A percentile compares a stretch with the other conserved stretches of the same genome.
These are phyloP conservation scores for Isoetes taiwanensis DNA, from an alignment of 75 land plant genomes.

Conservation along the genomic window DNA sequence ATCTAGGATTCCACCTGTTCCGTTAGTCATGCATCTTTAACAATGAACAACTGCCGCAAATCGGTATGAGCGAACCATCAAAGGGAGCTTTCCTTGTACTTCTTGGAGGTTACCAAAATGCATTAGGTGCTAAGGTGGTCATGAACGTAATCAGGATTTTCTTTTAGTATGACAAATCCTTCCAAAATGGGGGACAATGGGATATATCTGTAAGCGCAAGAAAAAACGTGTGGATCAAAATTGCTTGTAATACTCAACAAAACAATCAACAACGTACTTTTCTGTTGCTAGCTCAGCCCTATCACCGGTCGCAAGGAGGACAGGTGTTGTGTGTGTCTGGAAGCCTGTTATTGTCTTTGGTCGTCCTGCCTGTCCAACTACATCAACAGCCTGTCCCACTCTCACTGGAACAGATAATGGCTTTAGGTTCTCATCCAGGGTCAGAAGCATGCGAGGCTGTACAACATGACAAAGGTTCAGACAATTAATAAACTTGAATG, in stretches of 20 bases:
- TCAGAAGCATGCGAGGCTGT: slow-evolving; percentile 93
- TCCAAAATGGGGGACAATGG: slow-evolving; percentile 78
- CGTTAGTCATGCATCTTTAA: too few relatives aligned
- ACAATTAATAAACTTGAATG: background rate
- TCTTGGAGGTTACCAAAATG: too few relatives aligned
- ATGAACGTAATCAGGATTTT: slow-evolving; percentile 77
- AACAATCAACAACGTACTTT: slow-evolving; percentile 37
- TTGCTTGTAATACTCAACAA: background rate
- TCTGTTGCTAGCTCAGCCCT: slow-evolving; percentile 96
- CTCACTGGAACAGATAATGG: slow-evolving; percentile 84
- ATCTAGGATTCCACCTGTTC: too few relatives aligned
- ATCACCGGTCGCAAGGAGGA: slow-evolving; percentile 90
- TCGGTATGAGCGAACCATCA: too few relatives aligned
- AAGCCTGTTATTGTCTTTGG: slow-evolving; percentile 99
- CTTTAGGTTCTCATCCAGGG: slow-evolving; percentile 84
- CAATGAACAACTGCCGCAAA: too few relatives aligned
- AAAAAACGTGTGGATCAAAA: background rate
- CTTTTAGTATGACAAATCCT: slow-evolving; percentile 81
- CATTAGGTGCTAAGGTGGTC: slow-evolving; percentile 31
- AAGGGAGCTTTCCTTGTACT: too few relatives aligned
- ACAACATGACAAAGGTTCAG: slow-evolving; percentile 8
- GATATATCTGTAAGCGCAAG: slow-evolving; percentile 46
- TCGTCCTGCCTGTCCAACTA: slow-evolving; percentile 97
- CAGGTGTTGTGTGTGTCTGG: slow-evolving; percentile 94
- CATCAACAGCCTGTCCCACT: slow-evolving; percentile 98